These are phyloP conservation scores for Populus simonii DNA, from an alignment of 345 rosid genomes.

Conservation along the genomic window DNA sequence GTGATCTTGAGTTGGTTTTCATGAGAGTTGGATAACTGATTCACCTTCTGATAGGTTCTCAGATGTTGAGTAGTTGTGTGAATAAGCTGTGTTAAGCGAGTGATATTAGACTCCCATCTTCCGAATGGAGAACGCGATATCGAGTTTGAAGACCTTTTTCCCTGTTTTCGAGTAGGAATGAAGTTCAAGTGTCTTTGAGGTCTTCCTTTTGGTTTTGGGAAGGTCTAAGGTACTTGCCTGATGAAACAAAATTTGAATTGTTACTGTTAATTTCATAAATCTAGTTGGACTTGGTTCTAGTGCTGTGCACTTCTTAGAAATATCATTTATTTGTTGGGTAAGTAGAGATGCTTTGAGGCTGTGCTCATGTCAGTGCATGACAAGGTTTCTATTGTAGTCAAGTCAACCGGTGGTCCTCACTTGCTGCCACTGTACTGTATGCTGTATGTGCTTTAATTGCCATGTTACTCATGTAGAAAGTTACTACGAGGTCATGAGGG, in stretches of 20 bases:
- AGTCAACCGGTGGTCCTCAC: not conserved
- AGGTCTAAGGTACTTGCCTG: no score
- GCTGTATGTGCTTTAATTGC: not conserved
- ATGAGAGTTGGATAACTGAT: not conserved
- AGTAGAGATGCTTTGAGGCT: not conserved
- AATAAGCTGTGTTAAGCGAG: not conserved
- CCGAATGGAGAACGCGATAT: no score
- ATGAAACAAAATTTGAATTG: not conserved
- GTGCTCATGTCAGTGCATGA: no score
- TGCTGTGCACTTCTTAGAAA: not conserved
- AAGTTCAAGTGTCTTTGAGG: no score
- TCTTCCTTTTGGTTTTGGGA: not conserved
- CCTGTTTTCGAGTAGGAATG: no score
- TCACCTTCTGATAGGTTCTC: not conserved
- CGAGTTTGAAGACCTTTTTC: no score
- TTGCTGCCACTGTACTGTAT: not conserved
- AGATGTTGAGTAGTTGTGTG: not conserved
- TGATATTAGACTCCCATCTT: no score
- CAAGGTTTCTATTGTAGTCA: no score
- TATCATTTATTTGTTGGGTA: not conserved
- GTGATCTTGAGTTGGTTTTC: not conserved
- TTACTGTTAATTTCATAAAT: not conserved
- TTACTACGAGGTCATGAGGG: not conserved
- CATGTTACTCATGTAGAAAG: not conserved
- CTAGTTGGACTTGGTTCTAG: not conserved